Conservation (phyloP, 148 eudicot genomes). For the Fagopyrum esculentum region DNA sequence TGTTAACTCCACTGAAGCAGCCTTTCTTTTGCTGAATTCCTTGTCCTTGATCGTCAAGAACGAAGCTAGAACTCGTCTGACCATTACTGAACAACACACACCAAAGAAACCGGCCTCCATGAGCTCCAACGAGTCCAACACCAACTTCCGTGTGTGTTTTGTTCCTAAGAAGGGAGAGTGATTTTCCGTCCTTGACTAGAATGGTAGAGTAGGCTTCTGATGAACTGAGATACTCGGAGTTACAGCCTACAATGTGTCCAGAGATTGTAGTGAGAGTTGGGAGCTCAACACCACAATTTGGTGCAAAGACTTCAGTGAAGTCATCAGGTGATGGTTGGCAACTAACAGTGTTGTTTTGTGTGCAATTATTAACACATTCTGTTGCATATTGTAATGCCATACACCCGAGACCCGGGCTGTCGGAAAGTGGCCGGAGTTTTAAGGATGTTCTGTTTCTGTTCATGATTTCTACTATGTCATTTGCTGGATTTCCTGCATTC, state of each 20-base stretch:
- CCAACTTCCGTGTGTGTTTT: constrained; percentile 66
- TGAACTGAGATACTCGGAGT: constrained; percentile 43
- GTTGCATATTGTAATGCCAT: constrained; percentile 65
- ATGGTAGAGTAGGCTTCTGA: constrained; percentile 47
- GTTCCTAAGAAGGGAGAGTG: constrained; percentile 36
- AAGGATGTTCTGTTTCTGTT: constrained; percentile 62
- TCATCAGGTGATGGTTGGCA: constrained; percentile 53
- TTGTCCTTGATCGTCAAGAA: constrained; percentile 58
- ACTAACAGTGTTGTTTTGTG: constrained; percentile 37
- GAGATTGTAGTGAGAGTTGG: constrained; percentile 59
- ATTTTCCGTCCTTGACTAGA: constrained; percentile 30
- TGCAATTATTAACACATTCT: constrained; percentile 57
- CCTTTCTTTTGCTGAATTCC: constrained; percentile 71
- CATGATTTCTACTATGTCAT: constrained; percentile 61
- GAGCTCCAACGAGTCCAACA: constrained; percentile 41
- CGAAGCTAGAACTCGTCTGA: constrained; percentile 40
- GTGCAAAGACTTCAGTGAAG: constrained; percentile 66
- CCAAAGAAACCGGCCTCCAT: constrained; percentile 54
- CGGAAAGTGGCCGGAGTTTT: constrained; percentile 37
- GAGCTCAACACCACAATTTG: constrained; percentile 71
- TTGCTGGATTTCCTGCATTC: constrained; percentile 57
- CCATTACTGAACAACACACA: constrained; percentile 56
- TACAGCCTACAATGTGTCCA: constrained; percentile 51
- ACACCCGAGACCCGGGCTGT: constrained; percentile 75
- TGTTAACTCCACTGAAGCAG: constrained; percentile 60